These are phyloP conservation scores for Eustoma russellianum DNA, from an alignment of 257 asterid species.

Conservation along the genomic window DNA sequence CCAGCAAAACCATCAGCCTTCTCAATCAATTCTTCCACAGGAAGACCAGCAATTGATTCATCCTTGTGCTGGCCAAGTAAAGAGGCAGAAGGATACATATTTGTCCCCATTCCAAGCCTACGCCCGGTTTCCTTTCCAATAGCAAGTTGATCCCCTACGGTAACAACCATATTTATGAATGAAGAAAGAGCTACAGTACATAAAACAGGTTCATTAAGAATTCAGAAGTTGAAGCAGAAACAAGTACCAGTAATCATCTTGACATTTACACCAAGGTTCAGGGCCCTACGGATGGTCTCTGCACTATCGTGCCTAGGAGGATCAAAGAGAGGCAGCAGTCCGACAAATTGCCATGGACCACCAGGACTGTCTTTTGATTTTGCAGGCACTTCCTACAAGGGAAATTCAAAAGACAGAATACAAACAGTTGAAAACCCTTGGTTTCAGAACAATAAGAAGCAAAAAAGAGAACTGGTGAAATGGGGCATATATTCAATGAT, in stretches of 20 bases:
- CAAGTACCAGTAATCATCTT: conserved; percentile 56
- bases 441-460: background rate
- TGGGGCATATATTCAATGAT: no score
- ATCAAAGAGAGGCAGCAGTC: conserved; percentile 66
- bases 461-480: no score
- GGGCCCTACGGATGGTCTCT: conserved; percentile 54
- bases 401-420: background rate
- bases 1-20: conserved; percentile 67
- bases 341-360: conserved; percentile 61
- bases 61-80: conserved; percentile 48
- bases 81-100: conserved; percentile 58
- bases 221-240: no score
- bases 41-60: conserved; percentile 32
- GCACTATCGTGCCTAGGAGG: conserved; percentile 69
- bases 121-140: conserved; percentile 58
- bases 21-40: conserved; percentile 55
- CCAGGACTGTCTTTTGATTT: conserved; percentile 46
- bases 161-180: background rate
- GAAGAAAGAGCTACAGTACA: background rate
- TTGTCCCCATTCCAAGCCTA: conserved; percentile 60
- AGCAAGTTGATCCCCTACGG: conserved; percentile 47
- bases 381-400: conserved; percentile 40
- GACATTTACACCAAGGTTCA: conserved; percentile 63
- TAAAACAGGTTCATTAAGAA: background rate
- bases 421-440: background rate